These are phyloP conservation scores for Leishmania guyanensis DNA, from an alignment of 208 protist genomes.

Conservation along the genomic window DNA sequence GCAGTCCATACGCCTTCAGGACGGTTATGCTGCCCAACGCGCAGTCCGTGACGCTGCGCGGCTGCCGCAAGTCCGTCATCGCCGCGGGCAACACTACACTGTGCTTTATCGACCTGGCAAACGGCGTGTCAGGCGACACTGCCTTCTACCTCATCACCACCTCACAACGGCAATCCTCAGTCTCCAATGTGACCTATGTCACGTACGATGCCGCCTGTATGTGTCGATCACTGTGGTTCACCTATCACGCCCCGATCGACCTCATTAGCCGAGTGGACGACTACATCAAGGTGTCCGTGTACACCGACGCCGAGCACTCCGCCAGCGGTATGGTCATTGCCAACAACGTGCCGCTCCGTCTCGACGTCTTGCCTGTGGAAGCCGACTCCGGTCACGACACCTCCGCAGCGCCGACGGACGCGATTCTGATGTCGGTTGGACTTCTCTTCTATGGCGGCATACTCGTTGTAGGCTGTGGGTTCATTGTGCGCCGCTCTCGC, in stretches of 20 bases:
- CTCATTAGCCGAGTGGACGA: conserved; percentile 34
- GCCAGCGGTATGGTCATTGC: conserved; percentile 4
- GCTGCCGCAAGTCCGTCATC: conserved; percentile 37
- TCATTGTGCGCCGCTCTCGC: conserved; percentile 37
- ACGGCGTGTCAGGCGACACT: conserved; percentile 45
- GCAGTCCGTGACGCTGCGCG: conserved; percentile 42
- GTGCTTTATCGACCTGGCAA: conserved; percentile 51
- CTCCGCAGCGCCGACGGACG: conserved; percentile 10
- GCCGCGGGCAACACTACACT: conserved; percentile 36
- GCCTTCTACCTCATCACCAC: conserved; percentile 43
- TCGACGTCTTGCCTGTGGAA: conserved; percentile 43
- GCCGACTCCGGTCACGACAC: conserved; percentile 17
- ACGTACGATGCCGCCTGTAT: conserved; percentile 31
- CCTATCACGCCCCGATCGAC: conserved; percentile 40
- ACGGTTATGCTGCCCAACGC: conserved; percentile 41
- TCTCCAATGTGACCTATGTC: conserved; percentile 46
- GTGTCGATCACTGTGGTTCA: conserved; percentile 40
- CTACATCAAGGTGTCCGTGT: conserved; percentile 41
- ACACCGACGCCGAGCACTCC: conserved; percentile 24
- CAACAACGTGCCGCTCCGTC: conserved; percentile 33
- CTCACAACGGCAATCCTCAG: conserved; percentile 18
- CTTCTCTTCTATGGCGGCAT: conserved; percentile 52
- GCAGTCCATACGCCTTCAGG: conserved; percentile 49
- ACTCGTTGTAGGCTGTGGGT: conserved; percentile 27
- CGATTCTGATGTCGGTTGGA: conserved; percentile 38